Conservation (phyloP, 164 flowering plant genomes). For the Aristolochia californica region DNA sequence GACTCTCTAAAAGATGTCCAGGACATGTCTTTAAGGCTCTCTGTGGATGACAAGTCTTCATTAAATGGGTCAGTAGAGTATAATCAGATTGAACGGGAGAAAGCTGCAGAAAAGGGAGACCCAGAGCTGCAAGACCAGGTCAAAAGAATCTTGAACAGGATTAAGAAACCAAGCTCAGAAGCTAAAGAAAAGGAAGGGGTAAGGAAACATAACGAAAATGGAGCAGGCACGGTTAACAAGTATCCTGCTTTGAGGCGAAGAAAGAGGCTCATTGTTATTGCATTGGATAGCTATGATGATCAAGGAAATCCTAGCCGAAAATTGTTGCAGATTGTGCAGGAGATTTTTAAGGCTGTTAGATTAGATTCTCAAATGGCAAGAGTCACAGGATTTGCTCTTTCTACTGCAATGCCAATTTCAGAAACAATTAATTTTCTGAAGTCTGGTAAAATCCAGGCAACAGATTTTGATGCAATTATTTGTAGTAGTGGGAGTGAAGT, state of each 20-base stretch:
- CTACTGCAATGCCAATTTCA: conserved; percentile 74
- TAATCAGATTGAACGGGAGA: conserved; percentile 15
- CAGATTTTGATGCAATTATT: conserved; percentile 78
- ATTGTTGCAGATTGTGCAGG: conserved; percentile 48
- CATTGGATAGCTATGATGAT: conserved; percentile 67
- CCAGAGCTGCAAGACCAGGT: conserved; percentile 68
- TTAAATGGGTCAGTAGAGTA: conserved; percentile 42
- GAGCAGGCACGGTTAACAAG: conserved; percentile 25
- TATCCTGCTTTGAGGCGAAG: conserved; percentile 67
- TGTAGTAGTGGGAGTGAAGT: conserved; percentile 93
- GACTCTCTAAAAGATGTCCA: conserved; percentile 87
- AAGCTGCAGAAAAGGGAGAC: conserved; percentile 24
- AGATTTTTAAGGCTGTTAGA: conserved; percentile 51
- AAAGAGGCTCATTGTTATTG: conserved; percentile 53
- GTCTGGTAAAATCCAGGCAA: conserved; percentile 48
- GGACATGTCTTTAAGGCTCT: conserved; percentile 83
- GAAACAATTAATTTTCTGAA: conserved; percentile 52
- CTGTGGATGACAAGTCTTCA: conserved; percentile 71
- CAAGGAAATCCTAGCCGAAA: conserved; percentile 51
- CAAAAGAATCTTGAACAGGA: conserved; percentile 50
- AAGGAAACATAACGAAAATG: conserved; percentile 30
- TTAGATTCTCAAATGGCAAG: conserved; percentile 43
- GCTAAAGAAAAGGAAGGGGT: conserved; percentile 26
- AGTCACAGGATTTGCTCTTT: conserved; percentile 59
- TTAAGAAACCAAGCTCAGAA: conserved; percentile 32